A percentile compares a stretch with the other conserved stretches of the same genome.
phyloP scores from a whole-genome alignment of 2,329 filamentous ascomycete genomes.

The Lasiodiplodia sp. region DNA sequence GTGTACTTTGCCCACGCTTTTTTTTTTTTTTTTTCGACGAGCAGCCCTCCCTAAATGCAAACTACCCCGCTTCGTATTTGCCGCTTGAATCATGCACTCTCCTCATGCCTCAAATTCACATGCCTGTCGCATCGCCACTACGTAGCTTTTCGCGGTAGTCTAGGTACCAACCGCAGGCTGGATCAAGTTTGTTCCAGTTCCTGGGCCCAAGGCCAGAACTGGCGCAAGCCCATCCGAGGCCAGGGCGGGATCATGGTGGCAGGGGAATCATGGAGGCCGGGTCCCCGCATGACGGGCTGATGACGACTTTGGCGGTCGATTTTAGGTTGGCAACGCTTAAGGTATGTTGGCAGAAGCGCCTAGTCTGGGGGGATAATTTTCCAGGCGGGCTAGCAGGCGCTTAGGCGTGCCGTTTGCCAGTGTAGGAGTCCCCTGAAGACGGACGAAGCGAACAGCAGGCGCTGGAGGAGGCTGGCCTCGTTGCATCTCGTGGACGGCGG shows the following conservation, averaged over 20 bases:
- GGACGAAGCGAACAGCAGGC: too few species aligned
- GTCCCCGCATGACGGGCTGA: conserved; percentile 18
- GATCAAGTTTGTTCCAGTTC: not conserved
- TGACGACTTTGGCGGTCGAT: conserved; percentile 9
- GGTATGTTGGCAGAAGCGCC: not conserved
- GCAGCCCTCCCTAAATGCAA: not conserved
- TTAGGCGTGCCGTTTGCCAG: conserved; percentile 3
- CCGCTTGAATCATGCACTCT: not conserved
- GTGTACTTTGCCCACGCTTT: not conserved
- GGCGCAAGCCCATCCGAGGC: not conserved
- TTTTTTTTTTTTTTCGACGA: not conserved
- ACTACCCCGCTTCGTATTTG: not conserved
- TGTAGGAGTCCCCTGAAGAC: not conserved
- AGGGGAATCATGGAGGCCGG: not conserved
- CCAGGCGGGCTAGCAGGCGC: not conserved
- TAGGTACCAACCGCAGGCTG: not conserved
- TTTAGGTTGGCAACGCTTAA: conserved; percentile 8
- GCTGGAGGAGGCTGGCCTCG: too few species aligned
- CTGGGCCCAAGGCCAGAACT: not conserved
- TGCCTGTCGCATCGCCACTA: not conserved
- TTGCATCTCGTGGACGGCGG: not conserved
- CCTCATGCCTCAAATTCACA: not conserved
- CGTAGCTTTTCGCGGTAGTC: not conserved
- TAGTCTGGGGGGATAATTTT: not conserved
- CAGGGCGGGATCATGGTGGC: conserved; percentile 5